Evolutionary conservation across 2,329 filamentous ascomycete genomes (phyloP).

Genomic region (Fusarium subglutinans): DNA sequence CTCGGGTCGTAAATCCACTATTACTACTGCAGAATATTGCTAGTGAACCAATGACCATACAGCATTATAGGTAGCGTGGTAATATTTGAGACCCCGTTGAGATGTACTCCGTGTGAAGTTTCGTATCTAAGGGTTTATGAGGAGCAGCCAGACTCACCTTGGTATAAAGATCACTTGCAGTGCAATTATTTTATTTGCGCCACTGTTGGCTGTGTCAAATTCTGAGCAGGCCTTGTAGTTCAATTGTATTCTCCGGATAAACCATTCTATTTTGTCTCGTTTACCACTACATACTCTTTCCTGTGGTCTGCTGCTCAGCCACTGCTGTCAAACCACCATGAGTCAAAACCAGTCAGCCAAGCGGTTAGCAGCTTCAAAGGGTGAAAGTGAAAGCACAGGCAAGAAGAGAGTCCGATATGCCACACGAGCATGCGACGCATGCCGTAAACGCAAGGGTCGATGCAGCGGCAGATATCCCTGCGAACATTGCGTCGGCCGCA

Average conservation of each 20-base stretch:
- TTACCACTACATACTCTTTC: not conserved
- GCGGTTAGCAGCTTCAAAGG: not conserved
- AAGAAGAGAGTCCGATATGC: not conserved
- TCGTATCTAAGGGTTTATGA: not conserved
- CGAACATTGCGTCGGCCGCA: not conserved
- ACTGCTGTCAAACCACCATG: not conserved
- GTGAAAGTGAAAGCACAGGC: not conserved
- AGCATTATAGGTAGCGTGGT: not conserved
- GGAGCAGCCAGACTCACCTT: not conserved
- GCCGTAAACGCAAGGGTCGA: not conserved
- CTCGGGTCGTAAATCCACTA: rapidly evolving
- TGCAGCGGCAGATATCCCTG: not conserved
- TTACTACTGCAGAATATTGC: not conserved
- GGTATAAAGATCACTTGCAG: not conserved
- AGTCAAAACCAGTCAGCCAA: not conserved
- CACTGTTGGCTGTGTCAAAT: not conserved
- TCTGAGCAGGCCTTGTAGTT: not conserved
- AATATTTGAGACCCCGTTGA: not conserved
- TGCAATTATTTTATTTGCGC: not conserved
- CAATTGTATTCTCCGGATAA: rapidly evolving
- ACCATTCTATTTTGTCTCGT: not conserved
- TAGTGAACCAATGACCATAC: not conserved
- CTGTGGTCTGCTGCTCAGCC: not conserved
- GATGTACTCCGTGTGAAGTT: not conserved
- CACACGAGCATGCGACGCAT: not conserved